Conservation (phyloP, 164 flowering plant species). For the Annona squamosa region DNA sequence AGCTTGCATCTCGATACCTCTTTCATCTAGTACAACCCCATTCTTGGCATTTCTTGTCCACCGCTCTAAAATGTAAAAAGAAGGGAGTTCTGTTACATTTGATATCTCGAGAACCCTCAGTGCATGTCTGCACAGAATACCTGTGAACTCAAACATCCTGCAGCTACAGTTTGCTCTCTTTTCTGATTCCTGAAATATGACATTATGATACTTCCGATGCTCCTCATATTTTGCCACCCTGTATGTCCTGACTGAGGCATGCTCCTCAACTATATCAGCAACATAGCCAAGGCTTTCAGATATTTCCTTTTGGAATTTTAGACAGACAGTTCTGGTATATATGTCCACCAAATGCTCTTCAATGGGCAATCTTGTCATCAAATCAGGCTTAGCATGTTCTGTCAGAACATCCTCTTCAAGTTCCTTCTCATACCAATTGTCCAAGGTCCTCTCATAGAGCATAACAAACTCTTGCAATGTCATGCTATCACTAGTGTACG, state of each 20-base stretch:
- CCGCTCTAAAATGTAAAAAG: constrained; percentile 58
- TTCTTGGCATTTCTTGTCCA: constrained; percentile 75
- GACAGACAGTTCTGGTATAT: constrained; percentile 58
- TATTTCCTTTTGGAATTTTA: constrained; percentile 73
- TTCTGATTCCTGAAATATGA: constrained; percentile 51
- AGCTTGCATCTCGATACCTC: constrained; percentile 33
- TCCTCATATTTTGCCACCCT: constrained; percentile 80
- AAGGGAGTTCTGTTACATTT: constrained; percentile 56
- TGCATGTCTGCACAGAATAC: constrained; percentile 78
- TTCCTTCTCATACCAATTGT: constrained; percentile 44
- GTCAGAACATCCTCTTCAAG: constrained; percentile 58
- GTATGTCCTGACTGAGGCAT: constrained; percentile 47
- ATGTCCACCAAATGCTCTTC: constrained; percentile 74
- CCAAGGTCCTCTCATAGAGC: constrained; percentile 51
- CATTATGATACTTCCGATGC: constrained; percentile 55
- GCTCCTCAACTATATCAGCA: constrained; percentile 60
- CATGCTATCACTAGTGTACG: constrained; percentile 61
- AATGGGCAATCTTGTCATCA: constrained; percentile 81
- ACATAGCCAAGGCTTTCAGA: constrained; percentile 75
- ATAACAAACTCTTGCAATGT: constrained; percentile 39
- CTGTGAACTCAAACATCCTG: constrained; percentile 79
- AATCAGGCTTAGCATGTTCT: constrained; percentile 48
- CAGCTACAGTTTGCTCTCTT: constrained; percentile 73
- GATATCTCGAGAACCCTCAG: constrained; percentile 74
- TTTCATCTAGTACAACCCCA: constrained; percentile 40